These are phyloP conservation scores for Pseudocercospora eumusae DNA, from an alignment of 2,329 filamentous ascomycete species.

Conservation along the genomic window DNA sequence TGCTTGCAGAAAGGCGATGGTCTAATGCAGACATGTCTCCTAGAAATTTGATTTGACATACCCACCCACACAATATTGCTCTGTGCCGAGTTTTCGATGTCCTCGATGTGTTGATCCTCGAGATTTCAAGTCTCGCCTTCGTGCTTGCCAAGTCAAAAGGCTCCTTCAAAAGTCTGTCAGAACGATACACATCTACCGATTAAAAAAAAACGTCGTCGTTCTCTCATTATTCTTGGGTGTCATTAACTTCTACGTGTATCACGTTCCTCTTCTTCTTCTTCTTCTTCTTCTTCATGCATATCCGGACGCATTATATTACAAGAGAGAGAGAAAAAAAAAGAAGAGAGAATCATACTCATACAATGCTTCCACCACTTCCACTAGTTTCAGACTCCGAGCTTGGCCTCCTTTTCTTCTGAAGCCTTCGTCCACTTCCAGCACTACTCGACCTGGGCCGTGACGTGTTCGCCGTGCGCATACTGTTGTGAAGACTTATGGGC, in stretches of 20 bases:
- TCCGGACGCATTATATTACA: background rate
- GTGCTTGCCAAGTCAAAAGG: background rate
- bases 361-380: slow-evolving; percentile 16
- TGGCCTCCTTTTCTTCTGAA: slow-evolving; percentile 38
- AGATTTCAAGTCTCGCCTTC: background rate
- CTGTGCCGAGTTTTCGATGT: background rate
- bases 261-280: too few relatives aligned
- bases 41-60: background rate
- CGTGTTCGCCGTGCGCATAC: background rate
- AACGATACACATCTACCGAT: too few relatives aligned
- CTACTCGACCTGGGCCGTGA: slow-evolving; percentile 29
- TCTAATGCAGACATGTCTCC: background rate
- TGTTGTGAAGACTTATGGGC: slow-evolving; percentile 37
- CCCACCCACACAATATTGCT: too few relatives aligned
- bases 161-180: background rate
- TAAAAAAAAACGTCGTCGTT: too few relatives aligned
- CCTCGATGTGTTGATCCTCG: background rate
- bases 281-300: background rate
- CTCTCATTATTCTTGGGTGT: slow-evolving; percentile 5
- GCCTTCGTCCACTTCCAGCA: slow-evolving; percentile 29
- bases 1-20: background rate
- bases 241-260: slow-evolving; percentile 3
- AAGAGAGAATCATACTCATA: slow-evolving; percentile 7
- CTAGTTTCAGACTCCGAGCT: slow-evolving; percentile 29
- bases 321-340: too few relatives aligned